phyloP scores from a whole-genome alignment of 2,329 filamentous ascomycete genomes.

The Claviceps africana region DNA sequence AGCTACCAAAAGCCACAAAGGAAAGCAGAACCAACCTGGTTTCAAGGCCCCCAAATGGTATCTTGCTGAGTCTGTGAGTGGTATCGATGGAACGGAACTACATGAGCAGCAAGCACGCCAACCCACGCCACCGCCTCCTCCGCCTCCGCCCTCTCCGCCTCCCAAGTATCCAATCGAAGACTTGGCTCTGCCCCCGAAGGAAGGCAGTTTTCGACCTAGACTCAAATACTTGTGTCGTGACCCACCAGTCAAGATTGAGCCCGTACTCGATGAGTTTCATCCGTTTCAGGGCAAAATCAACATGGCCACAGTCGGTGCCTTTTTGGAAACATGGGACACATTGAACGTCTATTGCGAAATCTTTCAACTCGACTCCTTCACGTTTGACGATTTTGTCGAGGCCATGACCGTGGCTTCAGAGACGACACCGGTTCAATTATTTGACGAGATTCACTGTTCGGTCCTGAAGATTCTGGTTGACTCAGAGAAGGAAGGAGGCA shows the following conservation, averaged over 20 bases:
- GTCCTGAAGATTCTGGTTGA: conserved; percentile 77
- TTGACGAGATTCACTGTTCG: conserved; percentile 84
- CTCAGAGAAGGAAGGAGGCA: conserved; percentile 59
- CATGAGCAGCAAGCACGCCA: conserved; percentile 10
- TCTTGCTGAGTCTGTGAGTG: conserved; percentile 15
- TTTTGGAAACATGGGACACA: conserved; percentile 91
- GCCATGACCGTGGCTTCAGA: conserved; percentile 66
- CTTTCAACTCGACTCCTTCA: conserved; percentile 89
- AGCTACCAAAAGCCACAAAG: conserved; percentile 54
- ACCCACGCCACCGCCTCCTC: conserved; percentile 34
- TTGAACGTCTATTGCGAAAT: conserved; percentile 97
- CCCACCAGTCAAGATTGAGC: conserved; percentile 35
- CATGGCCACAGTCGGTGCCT: conserved; percentile 71
- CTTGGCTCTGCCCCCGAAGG: conserved; percentile 60
- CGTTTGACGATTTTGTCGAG: conserved; percentile 90
- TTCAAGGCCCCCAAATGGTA: conserved; percentile 31
- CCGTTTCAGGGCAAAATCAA: conserved; percentile 38
- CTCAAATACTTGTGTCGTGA: conserved; percentile 66
- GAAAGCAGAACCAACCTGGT: conserved; percentile 29
- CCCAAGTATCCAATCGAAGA: conserved; percentile 96
- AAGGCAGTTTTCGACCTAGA: conserved; percentile 53
- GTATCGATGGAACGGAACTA: conserved; percentile 21
- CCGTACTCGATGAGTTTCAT: conserved; percentile 10
- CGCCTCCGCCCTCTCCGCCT: conserved; percentile 50
- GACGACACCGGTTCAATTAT: conserved; percentile 64